Conservation (phyloP, 2,329 filamentous ascomycete genomes). For the Venturia pyrina region DNA sequence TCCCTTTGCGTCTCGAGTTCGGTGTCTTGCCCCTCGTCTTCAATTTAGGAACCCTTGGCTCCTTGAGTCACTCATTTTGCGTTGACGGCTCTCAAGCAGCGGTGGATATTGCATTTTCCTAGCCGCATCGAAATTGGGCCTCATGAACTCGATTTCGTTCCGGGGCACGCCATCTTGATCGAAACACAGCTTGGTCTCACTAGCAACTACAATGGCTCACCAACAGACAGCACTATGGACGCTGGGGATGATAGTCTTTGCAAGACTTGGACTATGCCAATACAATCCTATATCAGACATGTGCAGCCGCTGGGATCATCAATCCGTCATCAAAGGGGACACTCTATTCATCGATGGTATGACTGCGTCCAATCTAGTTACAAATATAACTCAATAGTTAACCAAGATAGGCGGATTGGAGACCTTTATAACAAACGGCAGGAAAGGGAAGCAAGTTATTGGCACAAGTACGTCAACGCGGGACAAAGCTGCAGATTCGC, state of each 20-base stretch:
- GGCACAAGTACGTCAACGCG: background rate
- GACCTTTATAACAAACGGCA: background rate
- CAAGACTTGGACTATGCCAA: background rate
- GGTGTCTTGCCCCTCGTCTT: too few species aligned
- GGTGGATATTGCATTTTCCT: too few species aligned
- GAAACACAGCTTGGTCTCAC: background rate
- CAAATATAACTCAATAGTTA: background rate
- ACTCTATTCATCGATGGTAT: background rate
- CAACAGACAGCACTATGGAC: background rate
- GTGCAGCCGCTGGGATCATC: slow-evolving; percentile 1
- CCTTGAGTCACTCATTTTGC: too few species aligned
- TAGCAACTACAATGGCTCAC: background rate
- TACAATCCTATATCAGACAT: background rate
- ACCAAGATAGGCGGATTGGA: background rate
- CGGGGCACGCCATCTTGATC: background rate
- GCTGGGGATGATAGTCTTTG: background rate
- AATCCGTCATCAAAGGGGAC: background rate
- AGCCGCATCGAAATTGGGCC: too few species aligned
- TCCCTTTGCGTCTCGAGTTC: too few species aligned
- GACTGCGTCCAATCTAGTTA: background rate
- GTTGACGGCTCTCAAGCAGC: too few species aligned
- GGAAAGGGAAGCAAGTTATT: background rate
- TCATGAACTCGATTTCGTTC: too few species aligned
- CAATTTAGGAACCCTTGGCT: too few species aligned
- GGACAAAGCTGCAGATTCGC: background rate